Conservation (phyloP, 164 flowering plant species). For the Protea cynaroides region DNA sequence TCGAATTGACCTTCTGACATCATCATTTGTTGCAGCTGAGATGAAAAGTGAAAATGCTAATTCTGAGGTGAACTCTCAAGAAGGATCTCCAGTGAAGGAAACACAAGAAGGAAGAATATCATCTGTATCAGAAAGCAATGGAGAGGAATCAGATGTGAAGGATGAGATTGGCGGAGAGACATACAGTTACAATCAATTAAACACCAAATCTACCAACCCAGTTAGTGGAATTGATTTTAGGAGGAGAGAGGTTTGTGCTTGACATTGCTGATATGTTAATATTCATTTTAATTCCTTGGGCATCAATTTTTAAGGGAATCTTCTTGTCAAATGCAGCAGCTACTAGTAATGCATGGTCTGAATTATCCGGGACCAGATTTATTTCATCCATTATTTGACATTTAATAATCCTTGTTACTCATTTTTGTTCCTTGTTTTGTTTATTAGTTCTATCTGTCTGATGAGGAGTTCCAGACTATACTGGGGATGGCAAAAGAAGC, state of each 20-base stretch:
- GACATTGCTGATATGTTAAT: background rate
- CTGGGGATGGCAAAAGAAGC: constrained; percentile 76
- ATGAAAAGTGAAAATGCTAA: constrained; percentile 29
- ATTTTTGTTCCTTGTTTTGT: background rate
- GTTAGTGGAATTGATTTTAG: constrained; percentile 84
- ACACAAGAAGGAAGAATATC: constrained; percentile 19
- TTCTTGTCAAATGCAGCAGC: background rate
- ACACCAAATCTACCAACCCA: constrained; percentile 76
- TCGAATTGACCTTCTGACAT: too few relatives aligned
- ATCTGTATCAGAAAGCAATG: constrained; percentile 40
- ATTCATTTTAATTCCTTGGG: background rate
- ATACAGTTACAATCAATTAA: constrained; percentile 73
- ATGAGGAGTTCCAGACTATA: constrained; percentile 64
- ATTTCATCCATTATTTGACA: background rate
- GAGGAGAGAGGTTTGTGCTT: constrained; percentile 76
- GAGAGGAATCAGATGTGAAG: constrained; percentile 37
- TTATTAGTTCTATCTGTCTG: constrained; percentile 74
- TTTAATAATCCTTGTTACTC: background rate
- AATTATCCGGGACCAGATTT: background rate
- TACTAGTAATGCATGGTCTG: background rate
- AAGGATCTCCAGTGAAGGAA: constrained; percentile 31
- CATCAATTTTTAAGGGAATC: background rate
- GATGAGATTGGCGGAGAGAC: constrained; percentile 39
- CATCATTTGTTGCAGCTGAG: constrained; percentile 31
- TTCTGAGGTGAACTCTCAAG: constrained; percentile 37